phyloP scores from a whole-genome alignment of 768 basidiomycete genomes.

The Cantharellus anzutake region DNA sequence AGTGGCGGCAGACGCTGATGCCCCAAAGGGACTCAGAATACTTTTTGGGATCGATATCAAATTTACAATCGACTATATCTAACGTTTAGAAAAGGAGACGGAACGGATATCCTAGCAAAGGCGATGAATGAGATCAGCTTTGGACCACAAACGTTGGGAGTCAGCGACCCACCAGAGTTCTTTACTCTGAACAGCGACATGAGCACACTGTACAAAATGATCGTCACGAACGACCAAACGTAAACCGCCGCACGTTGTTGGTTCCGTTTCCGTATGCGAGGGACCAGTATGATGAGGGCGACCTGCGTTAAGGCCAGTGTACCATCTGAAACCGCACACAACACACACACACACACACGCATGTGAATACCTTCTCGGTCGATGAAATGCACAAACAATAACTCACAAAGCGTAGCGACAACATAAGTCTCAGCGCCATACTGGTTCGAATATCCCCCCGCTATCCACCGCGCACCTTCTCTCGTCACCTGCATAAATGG shows the following conservation, averaged over 20 bases:
- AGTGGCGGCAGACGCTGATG: no score
- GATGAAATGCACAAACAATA: neutral
- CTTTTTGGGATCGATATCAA: no score
- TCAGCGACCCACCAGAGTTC: constrained; percentile 42
- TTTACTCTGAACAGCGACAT: constrained; percentile 79
- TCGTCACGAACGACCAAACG: constrained; percentile 65
- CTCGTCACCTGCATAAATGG: constrained; percentile 40
- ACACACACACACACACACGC: neutral
- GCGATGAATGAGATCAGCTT: neutral
- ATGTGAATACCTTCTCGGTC: neutral
- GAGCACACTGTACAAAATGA: constrained; percentile 74
- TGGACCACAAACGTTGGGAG: neutral
- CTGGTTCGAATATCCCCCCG: constrained; percentile 75
- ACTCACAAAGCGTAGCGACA: constrained; percentile 57
- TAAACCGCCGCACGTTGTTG: constrained; percentile 78
- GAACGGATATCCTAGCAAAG: neutral
- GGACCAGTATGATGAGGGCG: constrained; percentile 46
- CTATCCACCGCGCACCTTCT: constrained; percentile 52
- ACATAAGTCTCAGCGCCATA: constrained; percentile 87
- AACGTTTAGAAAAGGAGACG: neutral
- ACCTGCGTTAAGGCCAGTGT: constrained; percentile 63
- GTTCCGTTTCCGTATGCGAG: constrained; percentile 46
- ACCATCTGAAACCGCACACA: constrained; percentile 43
- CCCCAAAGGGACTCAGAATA: no score
- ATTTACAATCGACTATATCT: neutral